Evolutionary conservation across 2,329 filamentous ascomycete species (phyloP).

Genomic region (Thielaviopsis punctulata): DNA sequence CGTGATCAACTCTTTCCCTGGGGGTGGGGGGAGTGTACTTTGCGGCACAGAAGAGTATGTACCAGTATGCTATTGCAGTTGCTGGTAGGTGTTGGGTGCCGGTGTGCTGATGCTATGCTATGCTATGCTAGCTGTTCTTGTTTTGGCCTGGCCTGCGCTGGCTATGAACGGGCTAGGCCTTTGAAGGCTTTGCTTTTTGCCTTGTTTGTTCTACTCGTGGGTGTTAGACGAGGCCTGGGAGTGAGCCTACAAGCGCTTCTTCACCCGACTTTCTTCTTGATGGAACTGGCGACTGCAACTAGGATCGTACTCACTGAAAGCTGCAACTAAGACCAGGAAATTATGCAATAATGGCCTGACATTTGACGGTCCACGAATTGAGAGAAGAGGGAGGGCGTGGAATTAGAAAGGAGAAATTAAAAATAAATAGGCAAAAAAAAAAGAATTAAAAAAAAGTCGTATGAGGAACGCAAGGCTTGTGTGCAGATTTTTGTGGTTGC

Average conservation of each 20-base stretch:
- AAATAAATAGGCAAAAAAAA: constrained; percentile 5
- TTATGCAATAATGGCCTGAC: constrained; percentile 13
- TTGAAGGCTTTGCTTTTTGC: not conserved
- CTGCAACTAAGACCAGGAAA: constrained; percentile 2
- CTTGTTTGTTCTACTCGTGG: not conserved
- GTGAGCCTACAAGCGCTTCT: not conserved
- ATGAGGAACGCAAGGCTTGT: not conserved
- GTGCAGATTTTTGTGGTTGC: not conserved
- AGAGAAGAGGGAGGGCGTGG: constrained; percentile 8
- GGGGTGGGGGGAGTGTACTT: constrained; percentile 3
- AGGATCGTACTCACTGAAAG: not conserved
- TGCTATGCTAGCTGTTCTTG: not conserved
- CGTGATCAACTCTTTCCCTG: not conserved
- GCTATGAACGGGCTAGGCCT: not conserved
- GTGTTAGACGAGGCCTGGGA: not conserved
- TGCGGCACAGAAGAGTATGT: not conserved
- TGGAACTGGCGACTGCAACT: not conserved
- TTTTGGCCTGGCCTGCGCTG: not conserved
- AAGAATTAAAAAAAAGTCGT: not conserved
- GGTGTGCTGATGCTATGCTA: too few species aligned
- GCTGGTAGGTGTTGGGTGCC: too few species aligned
- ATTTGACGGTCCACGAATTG: constrained; percentile 5
- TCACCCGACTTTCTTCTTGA: not conserved
- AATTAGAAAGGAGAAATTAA: constrained; percentile 1
- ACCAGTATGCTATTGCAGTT: not conserved